Evolutionary conservation across 1,139 yeast genomes (phyloP).

Genomic region (Torulaspora globosa): DNA sequence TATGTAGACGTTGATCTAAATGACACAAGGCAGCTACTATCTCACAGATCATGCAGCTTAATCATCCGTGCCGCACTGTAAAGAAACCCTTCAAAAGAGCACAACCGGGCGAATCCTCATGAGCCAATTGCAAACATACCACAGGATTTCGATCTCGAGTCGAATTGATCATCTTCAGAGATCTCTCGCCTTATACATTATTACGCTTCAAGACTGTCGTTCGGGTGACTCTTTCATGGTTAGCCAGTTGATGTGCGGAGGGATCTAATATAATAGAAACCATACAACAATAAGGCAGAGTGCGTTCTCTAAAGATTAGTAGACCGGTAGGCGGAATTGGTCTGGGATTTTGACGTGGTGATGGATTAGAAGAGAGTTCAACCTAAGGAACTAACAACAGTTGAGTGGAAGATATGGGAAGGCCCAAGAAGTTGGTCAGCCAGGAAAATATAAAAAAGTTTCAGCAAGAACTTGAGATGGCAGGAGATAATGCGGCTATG

Average conservation of each 20-base stretch:
- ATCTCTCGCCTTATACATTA: neutral
- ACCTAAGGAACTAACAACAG: neutral
- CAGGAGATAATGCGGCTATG: conserved; percentile 31
- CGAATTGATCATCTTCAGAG: neutral
- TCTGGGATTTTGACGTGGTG: neutral
- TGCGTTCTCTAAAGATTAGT: neutral
- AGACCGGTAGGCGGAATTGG: neutral
- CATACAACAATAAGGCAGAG: neutral
- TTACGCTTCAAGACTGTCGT: neutral
- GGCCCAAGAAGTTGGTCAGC: conserved; percentile 37
- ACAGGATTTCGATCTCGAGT: neutral
- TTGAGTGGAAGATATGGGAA: conserved; percentile 29
- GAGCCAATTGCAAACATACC: neutral
- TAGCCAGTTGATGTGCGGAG: neutral
- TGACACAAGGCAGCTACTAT: too few relatives aligned
- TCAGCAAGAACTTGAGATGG: conserved; percentile 35
- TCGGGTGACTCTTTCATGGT: conserved; percentile 2
- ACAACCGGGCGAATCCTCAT: neutral
- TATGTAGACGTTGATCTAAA: too few relatives aligned
- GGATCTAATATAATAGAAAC: neutral
- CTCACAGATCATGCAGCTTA: too few relatives aligned
- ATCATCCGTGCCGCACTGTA: too few relatives aligned
- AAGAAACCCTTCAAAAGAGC: neutral
- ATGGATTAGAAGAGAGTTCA: neutral
- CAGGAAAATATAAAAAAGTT: conserved; percentile 35